A percentile compares a stretch with the other conserved stretches of the same genome.
Conservation (phyloP, 306 rosid species). For the Hylodesmum podocarpum region DNA sequence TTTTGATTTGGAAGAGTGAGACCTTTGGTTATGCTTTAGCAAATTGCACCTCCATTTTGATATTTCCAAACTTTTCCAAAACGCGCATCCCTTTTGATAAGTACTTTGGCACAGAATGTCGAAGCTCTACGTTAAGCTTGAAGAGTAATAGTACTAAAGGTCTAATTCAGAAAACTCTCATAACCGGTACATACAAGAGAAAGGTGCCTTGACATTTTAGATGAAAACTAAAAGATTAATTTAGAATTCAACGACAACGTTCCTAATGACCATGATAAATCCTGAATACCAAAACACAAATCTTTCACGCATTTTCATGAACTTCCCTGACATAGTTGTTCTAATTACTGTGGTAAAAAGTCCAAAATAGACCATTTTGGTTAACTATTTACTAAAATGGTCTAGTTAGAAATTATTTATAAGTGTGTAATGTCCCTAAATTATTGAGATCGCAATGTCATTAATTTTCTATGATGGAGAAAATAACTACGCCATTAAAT, state of each 20-base stretch:
- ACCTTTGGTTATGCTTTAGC: not conserved
- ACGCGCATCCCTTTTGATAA: not conserved
- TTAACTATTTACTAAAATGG: too few species aligned
- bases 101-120: not conserved
- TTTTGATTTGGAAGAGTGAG: not conserved
- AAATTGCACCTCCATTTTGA: not conserved
- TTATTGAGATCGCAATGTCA: too few species aligned
- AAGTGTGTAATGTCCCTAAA: too few species aligned
- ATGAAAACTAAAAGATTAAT: not conserved
- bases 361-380: too few species aligned
- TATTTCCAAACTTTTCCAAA: not conserved
- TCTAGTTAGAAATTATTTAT: too few species aligned
- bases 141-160: not conserved
- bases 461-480: too few species aligned
- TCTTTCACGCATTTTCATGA: not conserved
- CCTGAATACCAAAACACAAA: not conserved
- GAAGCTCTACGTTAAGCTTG: not conserved
- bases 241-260: not conserved
- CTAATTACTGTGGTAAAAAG: too few species aligned
- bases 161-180: not conserved
- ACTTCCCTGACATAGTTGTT: not conserved
- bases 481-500: too few species aligned
- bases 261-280: not conserved
- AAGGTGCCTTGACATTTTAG: too few species aligned
- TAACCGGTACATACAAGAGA: too few species aligned